phyloP scores from a whole-genome alignment of 306 rosid species.

The Castanea sativa region DNA sequence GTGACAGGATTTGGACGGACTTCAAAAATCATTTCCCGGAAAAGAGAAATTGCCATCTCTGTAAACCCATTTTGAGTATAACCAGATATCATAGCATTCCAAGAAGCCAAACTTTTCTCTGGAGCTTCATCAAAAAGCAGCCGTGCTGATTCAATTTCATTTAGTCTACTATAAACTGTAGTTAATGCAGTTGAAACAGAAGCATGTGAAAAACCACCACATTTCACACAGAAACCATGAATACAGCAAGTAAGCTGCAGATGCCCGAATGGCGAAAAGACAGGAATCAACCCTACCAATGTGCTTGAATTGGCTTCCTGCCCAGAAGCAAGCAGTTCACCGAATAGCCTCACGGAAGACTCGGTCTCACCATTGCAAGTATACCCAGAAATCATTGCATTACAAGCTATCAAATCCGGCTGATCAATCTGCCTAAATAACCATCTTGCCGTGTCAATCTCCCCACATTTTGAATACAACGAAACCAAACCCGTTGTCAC shows the following conservation, averaged over 20 bases:
- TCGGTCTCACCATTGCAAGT: conserved; percentile 58
- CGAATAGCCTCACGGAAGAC: conserved; percentile 57
- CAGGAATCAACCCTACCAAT: conserved; percentile 78
- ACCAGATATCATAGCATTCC: conserved; percentile 98
- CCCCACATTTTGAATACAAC: conserved; percentile 72
- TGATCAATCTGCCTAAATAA: conserved; percentile 54
- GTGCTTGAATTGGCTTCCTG: conserved; percentile 65
- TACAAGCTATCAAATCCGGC: conserved; percentile 73
- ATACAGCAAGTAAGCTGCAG: conserved; percentile 53
- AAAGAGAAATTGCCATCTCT: conserved; percentile 73
- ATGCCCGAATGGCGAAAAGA: conserved; percentile 74
- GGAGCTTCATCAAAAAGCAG: conserved; percentile 75
- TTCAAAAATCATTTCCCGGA: conserved; percentile 69
- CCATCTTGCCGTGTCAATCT: conserved; percentile 46
- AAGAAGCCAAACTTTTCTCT: conserved; percentile 71
- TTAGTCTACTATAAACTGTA: conserved; percentile 66
- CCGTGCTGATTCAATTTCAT: conserved; percentile 69
- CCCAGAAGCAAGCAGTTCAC: conserved; percentile 57
- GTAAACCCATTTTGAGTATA: conserved; percentile 86
- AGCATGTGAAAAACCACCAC: conserved; percentile 54
- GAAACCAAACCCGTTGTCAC: conserved; percentile 84
- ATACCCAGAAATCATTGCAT: conserved; percentile 91
- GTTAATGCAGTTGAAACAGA: conserved; percentile 78
- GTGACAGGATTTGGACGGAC: conserved; percentile 75
- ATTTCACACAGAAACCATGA: conserved; percentile 65